Evolutionary conservation across 2,329 filamentous ascomycete genomes (phyloP), one percentile per base, ranked within the genome.

Genomic region (Botrytis squamosa): DNA sequence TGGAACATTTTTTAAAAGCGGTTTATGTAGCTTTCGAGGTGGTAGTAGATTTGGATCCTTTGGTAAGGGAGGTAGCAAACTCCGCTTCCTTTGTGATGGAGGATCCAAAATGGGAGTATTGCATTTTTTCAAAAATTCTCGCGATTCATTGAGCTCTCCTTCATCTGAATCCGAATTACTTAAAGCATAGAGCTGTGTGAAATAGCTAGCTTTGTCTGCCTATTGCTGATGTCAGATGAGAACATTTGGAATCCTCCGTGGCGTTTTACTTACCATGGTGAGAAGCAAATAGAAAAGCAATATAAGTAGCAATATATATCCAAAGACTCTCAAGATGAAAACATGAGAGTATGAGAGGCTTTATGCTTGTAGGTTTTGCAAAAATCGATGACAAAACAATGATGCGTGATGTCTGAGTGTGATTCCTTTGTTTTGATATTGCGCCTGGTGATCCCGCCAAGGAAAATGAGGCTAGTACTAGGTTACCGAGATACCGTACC

Each of bases 1-100:
- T n/a, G 79, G 74, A 18, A 76, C 46, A 49, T 76, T 79, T 62
- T 72, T 77, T 8, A 70, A 42, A 42, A 68, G 66, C 18, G 49
- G n/a, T 46, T 40, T 73, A 42, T 71, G 46, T 29, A 60, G 60
- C 57, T 69, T 59, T 59, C 36, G 70, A 46, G 65, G 60, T 25
- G 46, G 36, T 38, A 46, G 25, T 6, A 52, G 7, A 33, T 60
- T 70, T 36, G 59, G 25, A 18, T 71, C 49, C n/a, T 40, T 76
- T 83, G 64, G 82, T 84, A 64, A 75, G 79, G 14, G 82, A 84
- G 74, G 83, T 83, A 3, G 49, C 49, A 40, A 57, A 33, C 49
- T 68, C 22, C 22, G 66, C 36, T 42, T 49, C 25, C 38, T 68
- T 55, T 57, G 66, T 55, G 36, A 82, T 81, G 76, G 82, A 81